Conservation (phyloP, 257 asterid genomes). For the Nicotiana tomentosiformis region DNA sequence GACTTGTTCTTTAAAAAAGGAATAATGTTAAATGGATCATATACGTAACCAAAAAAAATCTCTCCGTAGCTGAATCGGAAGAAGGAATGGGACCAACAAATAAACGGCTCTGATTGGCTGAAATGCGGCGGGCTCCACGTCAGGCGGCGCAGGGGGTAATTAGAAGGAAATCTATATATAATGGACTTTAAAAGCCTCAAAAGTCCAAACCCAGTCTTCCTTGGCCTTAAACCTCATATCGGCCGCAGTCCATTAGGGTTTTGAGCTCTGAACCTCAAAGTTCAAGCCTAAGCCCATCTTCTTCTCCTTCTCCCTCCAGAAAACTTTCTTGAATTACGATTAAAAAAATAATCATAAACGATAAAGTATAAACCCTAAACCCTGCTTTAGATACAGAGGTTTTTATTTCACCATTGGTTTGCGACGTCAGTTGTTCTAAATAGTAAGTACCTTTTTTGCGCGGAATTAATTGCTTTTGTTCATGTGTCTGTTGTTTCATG, state of each 20-base stretch:
- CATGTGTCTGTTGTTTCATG: neutral
- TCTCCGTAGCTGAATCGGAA: neutral
- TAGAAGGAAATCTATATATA: slow-evolving; percentile 1
- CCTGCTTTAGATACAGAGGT: neutral
- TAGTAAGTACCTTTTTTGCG: neutral
- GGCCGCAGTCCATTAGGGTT: slow-evolving; percentile 28
- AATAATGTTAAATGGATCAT: too few relatives aligned
- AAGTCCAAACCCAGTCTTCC: neutral
- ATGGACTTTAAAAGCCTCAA: neutral
- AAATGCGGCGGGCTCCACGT: neutral
- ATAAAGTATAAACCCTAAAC: slow-evolving; percentile 17
- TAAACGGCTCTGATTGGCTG: slow-evolving; percentile 4
- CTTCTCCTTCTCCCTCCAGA: slow-evolving; percentile 13
- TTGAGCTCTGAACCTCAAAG: slow-evolving; percentile 3
- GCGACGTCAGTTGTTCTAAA: neutral
- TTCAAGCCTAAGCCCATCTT: slow-evolving; percentile 24
- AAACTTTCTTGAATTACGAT: slow-evolving; percentile 1
- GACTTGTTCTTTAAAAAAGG: too few relatives aligned
- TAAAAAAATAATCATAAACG: slow-evolving; percentile 9
- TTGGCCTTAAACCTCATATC: slow-evolving; percentile 10
- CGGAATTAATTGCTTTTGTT: neutral
- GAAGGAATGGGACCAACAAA: too few relatives aligned
- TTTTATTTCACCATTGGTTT: slow-evolving; percentile 8
- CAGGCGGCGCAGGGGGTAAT: neutral
- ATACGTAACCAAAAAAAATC: neutral